Evolutionary conservation across 2,329 filamentous ascomycete species (phyloP).

Genomic region (Trichophyton rubrum): DNA sequence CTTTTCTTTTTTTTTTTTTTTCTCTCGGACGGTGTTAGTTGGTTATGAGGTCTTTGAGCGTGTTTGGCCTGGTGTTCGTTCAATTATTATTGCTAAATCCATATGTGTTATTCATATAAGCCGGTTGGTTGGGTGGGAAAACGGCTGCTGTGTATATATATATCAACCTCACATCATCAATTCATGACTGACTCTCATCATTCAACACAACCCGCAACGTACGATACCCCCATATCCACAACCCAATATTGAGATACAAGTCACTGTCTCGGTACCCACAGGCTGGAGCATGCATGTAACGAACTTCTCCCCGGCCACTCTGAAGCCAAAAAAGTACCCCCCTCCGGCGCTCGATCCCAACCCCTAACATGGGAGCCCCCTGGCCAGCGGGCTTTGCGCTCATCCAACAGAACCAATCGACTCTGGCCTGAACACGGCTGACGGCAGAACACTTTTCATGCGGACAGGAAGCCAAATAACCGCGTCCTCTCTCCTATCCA

Average conservation of each 20-base stretch:
- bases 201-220: neutral
- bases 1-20: neutral
- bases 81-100: neutral
- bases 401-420: neutral
- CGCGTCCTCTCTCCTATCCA: neutral
- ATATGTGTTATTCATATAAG: neutral
- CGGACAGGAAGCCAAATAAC: neutral
- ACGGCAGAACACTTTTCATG: neutral
- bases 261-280: too few species aligned
- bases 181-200: neutral
- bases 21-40: neutral
- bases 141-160: neutral
- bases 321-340: neutral
- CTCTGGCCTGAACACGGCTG: neutral
- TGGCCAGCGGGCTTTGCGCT: neutral
- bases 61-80: neutral
- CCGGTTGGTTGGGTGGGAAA: neutral
- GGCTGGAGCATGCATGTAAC: too few species aligned
- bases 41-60: neutral
- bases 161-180: neutral
- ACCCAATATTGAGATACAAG: neutral
- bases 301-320: neutral
- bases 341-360: neutral
- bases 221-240: neutral
- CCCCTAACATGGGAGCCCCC: neutral